These are phyloP conservation scores for Heterobasidion annosum DNA, from an alignment of 1,284 basidiomycete genomes.

Conservation along the genomic window DNA sequence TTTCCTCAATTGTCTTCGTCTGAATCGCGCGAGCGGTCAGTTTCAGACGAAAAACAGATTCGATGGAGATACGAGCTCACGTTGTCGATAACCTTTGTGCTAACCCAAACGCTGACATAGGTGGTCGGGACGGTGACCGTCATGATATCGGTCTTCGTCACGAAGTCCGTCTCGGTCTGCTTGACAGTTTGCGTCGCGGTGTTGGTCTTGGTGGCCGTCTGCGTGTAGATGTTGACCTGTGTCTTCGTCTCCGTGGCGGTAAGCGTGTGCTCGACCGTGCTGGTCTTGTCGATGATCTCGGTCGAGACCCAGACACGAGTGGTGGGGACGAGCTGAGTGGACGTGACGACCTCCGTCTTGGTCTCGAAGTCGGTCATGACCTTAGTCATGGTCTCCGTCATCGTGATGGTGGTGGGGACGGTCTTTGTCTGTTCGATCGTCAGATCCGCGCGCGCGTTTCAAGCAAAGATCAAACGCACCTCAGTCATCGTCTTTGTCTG, in stretches of 20 bases:
- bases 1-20: conserved; percentile 49
- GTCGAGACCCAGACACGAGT: conserved; percentile 59
- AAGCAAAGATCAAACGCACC: neutral
- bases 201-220: conserved; percentile 4
- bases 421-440: conserved; percentile 18
- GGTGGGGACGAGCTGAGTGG: conserved; percentile 45
- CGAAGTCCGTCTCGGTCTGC: conserved; percentile 20
- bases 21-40: conserved; percentile 11
- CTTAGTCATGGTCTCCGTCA: conserved; percentile 13
- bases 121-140: conserved; percentile 47
- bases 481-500: conserved; percentile 17
- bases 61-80: conserved; percentile 21
- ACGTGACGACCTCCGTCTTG: conserved; percentile 41
- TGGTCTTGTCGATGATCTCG: conserved; percentile 49
- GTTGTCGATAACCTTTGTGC: conserved; percentile 52
- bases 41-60: neutral
- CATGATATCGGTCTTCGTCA: conserved; percentile 33
- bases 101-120: conserved; percentile 41
- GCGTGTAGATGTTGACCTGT: conserved; percentile 25
- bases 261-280: conserved; percentile 45
- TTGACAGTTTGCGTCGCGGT: conserved; percentile 1
- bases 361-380: conserved; percentile 23
- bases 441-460: neutral
- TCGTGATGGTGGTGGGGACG: conserved; percentile 22
- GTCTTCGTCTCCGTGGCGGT: conserved; percentile 54